Evolutionary conservation across 129 eudicot genomes (phyloP).

Genomic region (Chrysanthemum makinoi): DNA sequence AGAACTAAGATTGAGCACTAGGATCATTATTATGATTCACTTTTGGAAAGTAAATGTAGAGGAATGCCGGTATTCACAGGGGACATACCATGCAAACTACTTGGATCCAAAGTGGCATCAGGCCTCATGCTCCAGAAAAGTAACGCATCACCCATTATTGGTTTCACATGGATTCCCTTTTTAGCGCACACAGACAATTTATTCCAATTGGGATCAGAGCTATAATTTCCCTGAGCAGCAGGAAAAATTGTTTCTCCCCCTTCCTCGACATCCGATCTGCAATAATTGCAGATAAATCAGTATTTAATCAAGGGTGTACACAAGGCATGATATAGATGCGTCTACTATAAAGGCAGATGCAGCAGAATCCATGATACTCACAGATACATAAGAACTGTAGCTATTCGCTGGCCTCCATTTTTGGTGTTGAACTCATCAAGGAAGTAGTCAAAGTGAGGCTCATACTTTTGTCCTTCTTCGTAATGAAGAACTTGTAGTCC

Average conservation of each 20-base stretch:
- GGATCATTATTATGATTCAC: neutral
- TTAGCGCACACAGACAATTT: constrained; percentile 87
- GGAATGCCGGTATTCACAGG: neutral
- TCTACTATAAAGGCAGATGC: neutral
- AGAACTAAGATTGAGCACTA: neutral
- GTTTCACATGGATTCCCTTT: constrained; percentile 85
- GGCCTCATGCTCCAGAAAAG: constrained; percentile 99
- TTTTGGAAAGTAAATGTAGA: neutral
- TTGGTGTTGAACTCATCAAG: constrained; percentile 79
- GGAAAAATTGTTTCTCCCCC: constrained; percentile 99
- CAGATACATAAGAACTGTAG: constrained; percentile 96
- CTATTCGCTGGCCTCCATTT: constrained; percentile 97
- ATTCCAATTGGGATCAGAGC: constrained; percentile 76
- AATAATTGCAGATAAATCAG: constrained; percentile 14
- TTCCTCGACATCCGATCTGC: constrained; percentile 97
- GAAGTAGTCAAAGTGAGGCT: constrained; percentile 94
- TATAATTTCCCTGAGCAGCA: constrained; percentile 63
- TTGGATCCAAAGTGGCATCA: constrained; percentile 90
- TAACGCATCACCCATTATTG: constrained; percentile 87
- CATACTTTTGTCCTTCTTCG: constrained; percentile 92
- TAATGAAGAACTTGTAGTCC: constrained; percentile 94
- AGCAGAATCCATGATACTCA: constrained; percentile 37
- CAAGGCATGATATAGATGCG: neutral
- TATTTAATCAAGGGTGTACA: neutral
- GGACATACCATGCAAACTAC: constrained; percentile 83